These are phyloP conservation scores for Pugionium dolabratum DNA, from an alignment of 345 rosid species.

Conservation along the genomic window DNA sequence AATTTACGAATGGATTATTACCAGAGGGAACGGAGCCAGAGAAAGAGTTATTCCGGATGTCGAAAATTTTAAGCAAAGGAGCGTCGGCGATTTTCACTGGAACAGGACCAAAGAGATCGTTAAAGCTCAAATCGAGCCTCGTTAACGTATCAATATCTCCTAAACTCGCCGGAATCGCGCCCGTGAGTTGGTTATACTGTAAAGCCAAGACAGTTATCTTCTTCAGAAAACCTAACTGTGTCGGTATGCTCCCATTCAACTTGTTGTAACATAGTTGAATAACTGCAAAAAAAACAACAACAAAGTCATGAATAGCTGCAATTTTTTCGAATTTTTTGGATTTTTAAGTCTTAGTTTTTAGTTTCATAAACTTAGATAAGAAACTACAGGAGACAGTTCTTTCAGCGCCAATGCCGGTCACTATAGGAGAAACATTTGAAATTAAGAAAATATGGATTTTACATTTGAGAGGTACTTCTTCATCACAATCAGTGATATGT, in stretches of 20 bases:
- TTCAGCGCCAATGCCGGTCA: too few species aligned
- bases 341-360: too few species aligned
- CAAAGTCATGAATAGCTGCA: too few species aligned
- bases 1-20: conserved; percentile 25
- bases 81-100: conserved; percentile 68
- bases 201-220: conserved; percentile 75
- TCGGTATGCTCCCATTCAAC: conserved; percentile 76
- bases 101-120: conserved; percentile 77
- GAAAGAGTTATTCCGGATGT: conserved; percentile 80
- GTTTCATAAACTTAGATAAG: too few species aligned
- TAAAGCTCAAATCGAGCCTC: conserved; percentile 88
- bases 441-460: too few species aligned
- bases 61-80: conserved; percentile 63
- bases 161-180: conserved; percentile 93
- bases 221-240: conserved; percentile 68
- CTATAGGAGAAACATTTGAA: too few species aligned
- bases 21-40: conserved; percentile 91
- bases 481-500: too few species aligned
- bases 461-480: too few species aligned
- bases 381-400: too few species aligned
- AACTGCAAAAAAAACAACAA: conserved; percentile 46
- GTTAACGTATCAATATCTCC: conserved; percentile 61
- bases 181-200: conserved; percentile 73
- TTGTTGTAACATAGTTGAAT: conserved; percentile 86
- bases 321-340: too few species aligned